Percentiles rank a stretch among this genome's conserved stretches.
Conservation (phyloP, 2,329 filamentous ascomycete genomes). For the Clonostachys solani region DNA sequence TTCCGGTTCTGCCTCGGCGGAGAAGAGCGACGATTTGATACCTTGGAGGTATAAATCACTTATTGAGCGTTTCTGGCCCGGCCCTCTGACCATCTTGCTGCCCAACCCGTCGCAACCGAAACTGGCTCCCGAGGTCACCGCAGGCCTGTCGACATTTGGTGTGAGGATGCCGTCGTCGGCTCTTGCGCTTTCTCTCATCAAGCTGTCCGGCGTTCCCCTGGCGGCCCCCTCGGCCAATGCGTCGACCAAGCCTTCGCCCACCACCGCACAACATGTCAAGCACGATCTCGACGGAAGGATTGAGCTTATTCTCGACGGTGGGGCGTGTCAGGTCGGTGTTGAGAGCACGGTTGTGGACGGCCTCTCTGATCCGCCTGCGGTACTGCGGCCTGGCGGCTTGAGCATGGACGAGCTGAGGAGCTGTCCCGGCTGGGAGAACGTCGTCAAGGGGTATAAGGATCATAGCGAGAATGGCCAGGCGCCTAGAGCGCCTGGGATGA, state of each 20-base stretch:
- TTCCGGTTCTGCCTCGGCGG: conserved; percentile 9
- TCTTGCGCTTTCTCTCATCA: conserved; percentile 84
- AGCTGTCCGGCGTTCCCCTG: conserved; percentile 70
- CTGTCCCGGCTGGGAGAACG: conserved; percentile 77
- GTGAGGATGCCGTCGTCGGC: conserved; percentile 83
- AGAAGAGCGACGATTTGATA: conserved; percentile 36
- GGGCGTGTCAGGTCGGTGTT: conserved; percentile 80
- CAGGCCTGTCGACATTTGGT: conserved; percentile 79
- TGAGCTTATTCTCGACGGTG: conserved; percentile 84
- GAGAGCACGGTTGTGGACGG: conserved; percentile 98
- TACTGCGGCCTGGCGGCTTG: conserved; percentile 84
- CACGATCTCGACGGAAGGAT: conserved; percentile 83
- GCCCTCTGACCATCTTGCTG: conserved; percentile 85
- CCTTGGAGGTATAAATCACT: conserved; percentile 74
- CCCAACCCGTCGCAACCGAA: conserved; percentile 66
- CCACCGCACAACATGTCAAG: conserved; percentile 81
- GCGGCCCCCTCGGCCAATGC: conserved; percentile 94
- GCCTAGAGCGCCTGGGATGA: conserved; percentile 93
- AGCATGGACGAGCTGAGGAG: conserved; percentile 72
- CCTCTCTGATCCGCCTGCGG: conserved; percentile 71
- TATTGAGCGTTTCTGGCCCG: conserved; percentile 87
- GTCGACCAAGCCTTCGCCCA: conserved; percentile 88
- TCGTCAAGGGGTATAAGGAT: conserved; percentile 76
- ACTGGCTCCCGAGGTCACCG: conserved; percentile 89
- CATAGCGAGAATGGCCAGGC: conserved; percentile 61